These are phyloP conservation scores for Cymodocea nodosa DNA, from an alignment of 116 monocot genomes.

Conservation along the genomic window DNA sequence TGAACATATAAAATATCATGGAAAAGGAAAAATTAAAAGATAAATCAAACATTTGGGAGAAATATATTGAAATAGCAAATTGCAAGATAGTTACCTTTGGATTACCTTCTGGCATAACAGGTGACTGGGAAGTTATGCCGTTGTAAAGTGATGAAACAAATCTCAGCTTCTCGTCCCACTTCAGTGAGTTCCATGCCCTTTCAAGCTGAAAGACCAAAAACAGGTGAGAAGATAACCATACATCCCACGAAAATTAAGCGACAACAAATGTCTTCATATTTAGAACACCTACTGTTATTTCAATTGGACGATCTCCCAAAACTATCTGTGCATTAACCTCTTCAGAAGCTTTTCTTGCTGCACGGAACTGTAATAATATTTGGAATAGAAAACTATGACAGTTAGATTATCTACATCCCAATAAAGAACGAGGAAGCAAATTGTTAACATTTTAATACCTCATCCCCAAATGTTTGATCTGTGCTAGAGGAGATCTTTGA, in stretches of 20 bases:
- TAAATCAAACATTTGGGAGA: no score
- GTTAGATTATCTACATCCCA: no score
- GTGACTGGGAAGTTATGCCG: slow-evolving; percentile 55
- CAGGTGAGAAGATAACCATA: not conserved
- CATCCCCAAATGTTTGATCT: slow-evolving; percentile 68
- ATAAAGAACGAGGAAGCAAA: no score
- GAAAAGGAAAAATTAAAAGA: no score
- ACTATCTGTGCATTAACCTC: slow-evolving; percentile 79
- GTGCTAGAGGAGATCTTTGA: slow-evolving; percentile 69
- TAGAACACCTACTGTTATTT: slow-evolving; percentile 65
- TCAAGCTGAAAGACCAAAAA: slow-evolving; percentile 50
- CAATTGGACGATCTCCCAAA: slow-evolving; percentile 93
- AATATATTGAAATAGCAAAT: not conserved
- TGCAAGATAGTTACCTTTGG: slow-evolving; percentile 22
- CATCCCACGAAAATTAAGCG: not conserved
- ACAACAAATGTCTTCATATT: not conserved
- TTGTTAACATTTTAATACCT: slow-evolving; percentile 23
- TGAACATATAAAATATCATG: no score
- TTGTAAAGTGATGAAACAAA: slow-evolving; percentile 43
- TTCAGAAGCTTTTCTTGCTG: slow-evolving; percentile 76
- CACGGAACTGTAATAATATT: slow-evolving; percentile 54
- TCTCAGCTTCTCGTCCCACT: slow-evolving; percentile 51
- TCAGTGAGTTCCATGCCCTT: slow-evolving; percentile 80
- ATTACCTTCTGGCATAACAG: slow-evolving; percentile 12
- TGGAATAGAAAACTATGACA: no score